phyloP scores from a whole-genome alignment of 108 stramenopile genomes.

The Pseudonitzschia pungens region DNA sequence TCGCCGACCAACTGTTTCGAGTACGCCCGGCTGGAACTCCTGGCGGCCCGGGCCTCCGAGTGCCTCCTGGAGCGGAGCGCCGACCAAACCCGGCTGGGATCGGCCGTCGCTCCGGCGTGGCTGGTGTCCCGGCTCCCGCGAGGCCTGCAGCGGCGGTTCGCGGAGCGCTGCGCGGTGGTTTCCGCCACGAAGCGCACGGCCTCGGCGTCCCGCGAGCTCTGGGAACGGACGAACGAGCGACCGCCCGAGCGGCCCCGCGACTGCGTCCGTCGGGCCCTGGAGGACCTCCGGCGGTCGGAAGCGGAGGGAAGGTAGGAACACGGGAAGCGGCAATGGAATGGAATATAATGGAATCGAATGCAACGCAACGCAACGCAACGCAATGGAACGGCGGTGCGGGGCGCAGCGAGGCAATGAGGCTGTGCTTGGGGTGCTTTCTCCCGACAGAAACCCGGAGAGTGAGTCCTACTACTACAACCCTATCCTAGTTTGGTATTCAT shows the following conservation, averaged over 20 bases:
- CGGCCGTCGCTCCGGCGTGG: not conserved
- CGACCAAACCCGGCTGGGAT: conserved; percentile 7
- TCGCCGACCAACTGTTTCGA: not conserved
- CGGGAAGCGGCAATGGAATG: too few relatives aligned
- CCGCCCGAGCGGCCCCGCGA: not conserved
- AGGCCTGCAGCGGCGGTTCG: not conserved
- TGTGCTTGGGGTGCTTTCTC: too few relatives aligned
- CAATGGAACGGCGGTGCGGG: too few relatives aligned
- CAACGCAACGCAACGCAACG: too few relatives aligned
- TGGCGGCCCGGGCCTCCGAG: not conserved
- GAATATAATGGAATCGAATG: too few relatives aligned
- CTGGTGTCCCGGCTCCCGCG: not conserved
- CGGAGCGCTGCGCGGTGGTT: not conserved
- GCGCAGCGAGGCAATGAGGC: too few relatives aligned
- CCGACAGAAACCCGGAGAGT: too few relatives aligned
- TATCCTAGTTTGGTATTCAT: too few relatives aligned
- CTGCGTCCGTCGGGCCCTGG: not conserved
- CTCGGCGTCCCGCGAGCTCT: not conserved
- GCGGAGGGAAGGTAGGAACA: too few relatives aligned
- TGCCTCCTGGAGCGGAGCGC: not conserved
- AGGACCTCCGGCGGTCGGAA: not conserved
- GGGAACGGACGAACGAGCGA: not conserved
- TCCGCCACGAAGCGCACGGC: not conserved
- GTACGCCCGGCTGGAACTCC: not conserved
- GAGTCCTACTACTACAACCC: too few relatives aligned